Evolutionary conservation across 768 basidiomycete genomes (phyloP), one percentile per base, ranked within the genome.

Genomic region (Tephrocybe sp.): DNA sequence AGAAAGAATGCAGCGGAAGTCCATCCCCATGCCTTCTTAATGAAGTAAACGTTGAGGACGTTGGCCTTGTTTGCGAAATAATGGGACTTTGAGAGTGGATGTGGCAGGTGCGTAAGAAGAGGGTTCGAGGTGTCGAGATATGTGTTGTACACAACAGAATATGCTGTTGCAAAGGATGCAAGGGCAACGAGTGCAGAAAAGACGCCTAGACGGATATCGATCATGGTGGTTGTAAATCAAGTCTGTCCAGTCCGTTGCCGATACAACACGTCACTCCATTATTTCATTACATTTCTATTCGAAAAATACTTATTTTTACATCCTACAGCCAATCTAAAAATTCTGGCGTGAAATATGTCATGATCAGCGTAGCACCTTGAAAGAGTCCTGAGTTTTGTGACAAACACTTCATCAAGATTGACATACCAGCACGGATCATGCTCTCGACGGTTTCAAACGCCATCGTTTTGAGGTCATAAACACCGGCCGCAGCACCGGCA

Each of bases 291-390:
- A 30, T 9, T 34, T 47, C 27, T 38, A 45, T 39, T 15, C 31
- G 43, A 31, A 42, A 18, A 11, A 13, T 50, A 38, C 38, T n/a
- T n/a, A n/a, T 39, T 34, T 34, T 15, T 44, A 47, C 8, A 42
- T 44, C 21, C 45, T 63, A 68, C 54, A 93, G 58, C 91, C 91
- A 93, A 45, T 97, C 89, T 55, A 99, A 75, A 69, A 98, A 94
- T 27, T 97, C 84, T 4, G 97, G 97, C 1, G 97, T 97, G 61
- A 99, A 99, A 73, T 99, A 99, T 4, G 86, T 86, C 54, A 97
- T 65, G 55, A 99, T 90, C 53, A 99, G 69, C 1, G 91, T 92
- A 36, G 90, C 91, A 5, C 92, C 92, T 91, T 61, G 3, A n/a
- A 24, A 23, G 16, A 47, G 1, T 27, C 40, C 13, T 25, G 27